Evolutionary conservation across 352 stramenopile species (phyloP).

Genomic region (Phytopythium vexans): DNA sequence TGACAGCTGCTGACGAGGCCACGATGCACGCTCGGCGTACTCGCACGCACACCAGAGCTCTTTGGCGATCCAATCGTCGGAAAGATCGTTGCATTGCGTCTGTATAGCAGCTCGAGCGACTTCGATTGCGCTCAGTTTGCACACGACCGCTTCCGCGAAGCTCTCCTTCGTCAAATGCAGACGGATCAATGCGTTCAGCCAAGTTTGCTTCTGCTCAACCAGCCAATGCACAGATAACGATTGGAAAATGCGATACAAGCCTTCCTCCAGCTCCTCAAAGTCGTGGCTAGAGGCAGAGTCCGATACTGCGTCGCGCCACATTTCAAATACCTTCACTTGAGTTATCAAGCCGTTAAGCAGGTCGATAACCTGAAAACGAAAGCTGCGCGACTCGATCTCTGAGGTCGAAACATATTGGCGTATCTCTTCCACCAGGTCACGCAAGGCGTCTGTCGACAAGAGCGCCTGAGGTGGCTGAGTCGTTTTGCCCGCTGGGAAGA

Average conservation of each 20-base stretch:
- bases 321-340: conserved; percentile 58
- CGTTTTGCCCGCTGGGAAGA: conserved; percentile 26
- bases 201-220: conserved; percentile 51
- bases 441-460: conserved; percentile 30
- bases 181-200: conserved; percentile 54
- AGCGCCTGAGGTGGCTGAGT: conserved; percentile 1
- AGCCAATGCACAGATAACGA: conserved; percentile 60
- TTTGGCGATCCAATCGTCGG: conserved; percentile 23
- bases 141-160: conserved; percentile 60
- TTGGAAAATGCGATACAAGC: conserved; percentile 33
- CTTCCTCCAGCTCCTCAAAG: conserved; percentile 71
- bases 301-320: conserved; percentile 39
- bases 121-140: conserved; percentile 46
- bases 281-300: conserved; percentile 21
- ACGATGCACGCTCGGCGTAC: conserved; percentile 40
- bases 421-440: conserved; percentile 57
- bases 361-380: conserved; percentile 44
- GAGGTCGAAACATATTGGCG: conserved; percentile 21
- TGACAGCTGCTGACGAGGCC: conserved; percentile 46
- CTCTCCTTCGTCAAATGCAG: conserved; percentile 38
- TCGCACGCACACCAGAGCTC: conserved; percentile 39
- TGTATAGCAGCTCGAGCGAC: conserved; percentile 17
- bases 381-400: conserved; percentile 16
- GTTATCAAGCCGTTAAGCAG: conserved; percentile 45
- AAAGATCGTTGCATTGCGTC: conserved; percentile 2